Base-by-base conservation (phyloP, 345 rosid species). In the Brassica juncea region DNA sequence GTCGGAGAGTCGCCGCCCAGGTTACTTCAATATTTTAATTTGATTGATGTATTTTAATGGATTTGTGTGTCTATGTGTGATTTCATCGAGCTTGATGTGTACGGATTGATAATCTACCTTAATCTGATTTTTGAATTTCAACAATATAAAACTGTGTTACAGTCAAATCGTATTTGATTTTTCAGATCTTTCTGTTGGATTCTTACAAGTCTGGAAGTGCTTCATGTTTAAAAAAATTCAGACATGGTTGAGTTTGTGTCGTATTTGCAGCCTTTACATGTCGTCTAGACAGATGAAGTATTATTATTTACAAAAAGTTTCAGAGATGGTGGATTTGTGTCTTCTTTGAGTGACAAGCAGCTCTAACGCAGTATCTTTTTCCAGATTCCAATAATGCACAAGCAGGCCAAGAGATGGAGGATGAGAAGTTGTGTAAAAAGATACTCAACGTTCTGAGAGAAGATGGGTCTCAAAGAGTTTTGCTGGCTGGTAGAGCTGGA, bases 401-500 rank as follows among this genome's bases (percentile, higher is more conserved):
- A 1, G 7, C n/a, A 1, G 1, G 21, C 15, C 21, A 52, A 47
- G 19, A 52, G 2, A n/a, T n/a, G 14, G 23, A 58, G 63, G 63
- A 9, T 23, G 63, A 58, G 5, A 11, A 0, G 1, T 55, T 58
- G 63, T 58, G 30, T 23, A 4, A 58, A 3, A 1, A 4, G 7
- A 64, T 77, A 12, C 58, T 64, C 42, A 14, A 15, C 0, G 3
- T 2, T 71, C 57, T 79, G 16, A 1, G 1, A 11, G 2, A 0
- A 25, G 6, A 23, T 21, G 70, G 74, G 0, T 16, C 0, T 35
- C 71, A 74, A 5, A 72, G 27, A 61, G 74, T 86, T 32, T 25
- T 79, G 54, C 57, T 87, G 19, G 31, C 9, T 8, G 88, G 90
- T 52, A 21, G 66, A 11, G 66, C 76, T 52, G 87, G 92, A 58